Conservation (phyloP, 495 filamentous ascomycete species). For the Aspergillus ostianus region DNA sequence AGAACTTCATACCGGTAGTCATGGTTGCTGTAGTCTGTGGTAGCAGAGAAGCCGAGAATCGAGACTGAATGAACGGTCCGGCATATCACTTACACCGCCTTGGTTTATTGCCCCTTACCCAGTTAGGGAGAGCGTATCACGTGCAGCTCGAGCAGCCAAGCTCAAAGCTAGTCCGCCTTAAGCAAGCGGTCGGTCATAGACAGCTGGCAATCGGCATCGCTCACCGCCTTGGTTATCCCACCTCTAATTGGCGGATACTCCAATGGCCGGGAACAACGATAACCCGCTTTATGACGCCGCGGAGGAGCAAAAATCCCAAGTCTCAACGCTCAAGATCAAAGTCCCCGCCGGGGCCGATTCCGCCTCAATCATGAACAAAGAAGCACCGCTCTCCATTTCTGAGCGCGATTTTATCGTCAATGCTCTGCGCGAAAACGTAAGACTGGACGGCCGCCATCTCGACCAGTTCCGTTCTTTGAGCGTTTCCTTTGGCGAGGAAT, state of each 20-base stretch:
- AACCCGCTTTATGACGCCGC: slow-evolving; percentile 24
- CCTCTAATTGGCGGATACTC: slow-evolving; percentile 8
- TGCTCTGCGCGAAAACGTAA: slow-evolving; percentile 70
- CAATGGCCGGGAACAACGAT: slow-evolving; percentile 10
- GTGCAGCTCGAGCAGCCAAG: too few relatives aligned
- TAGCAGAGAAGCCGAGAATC: not conserved
- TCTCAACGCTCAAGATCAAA: slow-evolving; percentile 13
- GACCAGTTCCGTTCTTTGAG: slow-evolving; percentile 76
- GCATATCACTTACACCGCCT: not conserved
- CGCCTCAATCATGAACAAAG: slow-evolving; percentile 71
- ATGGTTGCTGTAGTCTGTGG: slow-evolving; percentile 40
- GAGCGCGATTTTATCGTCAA: slow-evolving; percentile 75
- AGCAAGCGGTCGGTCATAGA: too few relatives aligned
- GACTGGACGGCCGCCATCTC: slow-evolving; percentile 77
- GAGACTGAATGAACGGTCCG: slow-evolving; percentile 3
- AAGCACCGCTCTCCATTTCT: slow-evolving; percentile 76
- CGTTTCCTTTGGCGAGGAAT: slow-evolving; percentile 82
- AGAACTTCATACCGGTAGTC: slow-evolving; percentile 58
- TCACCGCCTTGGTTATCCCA: too few relatives aligned
- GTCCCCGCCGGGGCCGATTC: slow-evolving; percentile 28
- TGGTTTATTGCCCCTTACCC: too few relatives aligned
- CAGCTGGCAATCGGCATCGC: too few relatives aligned
- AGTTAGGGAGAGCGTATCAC: too few relatives aligned
- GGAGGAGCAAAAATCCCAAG: slow-evolving; percentile 21
- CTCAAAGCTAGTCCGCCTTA: too few relatives aligned